Conservation (phyloP, 169 alveolate species). For the Theileria luwenshuni region DNA sequence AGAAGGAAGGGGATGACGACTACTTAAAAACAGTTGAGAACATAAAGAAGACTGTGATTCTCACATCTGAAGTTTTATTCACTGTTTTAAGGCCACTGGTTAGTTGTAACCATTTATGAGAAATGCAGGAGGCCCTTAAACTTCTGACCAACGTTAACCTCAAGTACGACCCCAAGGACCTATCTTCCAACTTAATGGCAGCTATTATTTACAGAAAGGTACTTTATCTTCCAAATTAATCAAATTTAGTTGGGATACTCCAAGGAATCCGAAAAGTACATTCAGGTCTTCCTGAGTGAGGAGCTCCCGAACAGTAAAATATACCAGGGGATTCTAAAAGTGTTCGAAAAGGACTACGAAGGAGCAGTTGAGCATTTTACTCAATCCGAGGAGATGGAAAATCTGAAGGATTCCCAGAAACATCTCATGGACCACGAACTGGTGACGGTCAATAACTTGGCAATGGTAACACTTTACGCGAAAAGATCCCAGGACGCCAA, state of each 20-base stretch:
- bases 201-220: constrained; percentile 42
- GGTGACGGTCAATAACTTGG: constrained; percentile 37
- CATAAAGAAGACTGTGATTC: constrained; percentile 33
- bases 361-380: constrained; percentile 15
- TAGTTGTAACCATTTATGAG: background rate
- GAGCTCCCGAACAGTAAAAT: background rate
- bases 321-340: constrained; percentile 30
- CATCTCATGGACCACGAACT: constrained; percentile 23
- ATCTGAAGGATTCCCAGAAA: background rate
- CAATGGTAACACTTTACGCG: constrained; percentile 41
- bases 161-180: constrained; percentile 3
- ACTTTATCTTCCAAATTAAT: background rate
- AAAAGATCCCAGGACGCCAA: constrained; percentile 47
- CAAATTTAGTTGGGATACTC: constrained; percentile 33
- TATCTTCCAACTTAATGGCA: constrained; percentile 34
- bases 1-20: background rate
- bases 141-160: constrained; percentile 12
- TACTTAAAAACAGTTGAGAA: constrained; percentile 6
- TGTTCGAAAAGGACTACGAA: constrained; percentile 33
- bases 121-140: constrained; percentile 33
- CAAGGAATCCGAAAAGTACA: constrained; percentile 29
- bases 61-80: constrained; percentile 32
- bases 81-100: constrained; percentile 33
- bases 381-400: background rate
- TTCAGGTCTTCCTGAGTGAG: constrained; percentile 20